Evolutionary conservation across 2,329 filamentous ascomycete species (phyloP).

Genomic region (Phyllosticta ampelicida): DNA sequence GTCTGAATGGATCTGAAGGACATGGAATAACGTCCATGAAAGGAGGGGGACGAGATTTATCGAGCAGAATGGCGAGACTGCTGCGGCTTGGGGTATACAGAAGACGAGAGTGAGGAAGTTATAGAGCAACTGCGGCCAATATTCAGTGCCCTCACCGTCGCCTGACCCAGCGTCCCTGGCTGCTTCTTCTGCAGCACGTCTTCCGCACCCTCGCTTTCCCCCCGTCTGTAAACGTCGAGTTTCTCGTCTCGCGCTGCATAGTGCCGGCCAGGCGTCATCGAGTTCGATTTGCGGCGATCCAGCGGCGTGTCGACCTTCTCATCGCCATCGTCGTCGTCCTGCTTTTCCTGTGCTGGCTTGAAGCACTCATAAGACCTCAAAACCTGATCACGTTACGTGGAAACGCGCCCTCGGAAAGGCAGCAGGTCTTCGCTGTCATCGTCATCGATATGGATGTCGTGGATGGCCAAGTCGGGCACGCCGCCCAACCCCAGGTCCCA

Average conservation of each 20-base stretch:
- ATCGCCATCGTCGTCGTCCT: neutral
- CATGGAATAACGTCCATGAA: too few relatives aligned
- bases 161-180: too few relatives aligned
- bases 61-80: too few relatives aligned
- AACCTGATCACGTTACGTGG: neutral
- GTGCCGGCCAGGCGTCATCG: neutral
- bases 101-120: too few relatives aligned
- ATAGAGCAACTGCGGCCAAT: too few relatives aligned
- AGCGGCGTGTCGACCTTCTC: neutral
- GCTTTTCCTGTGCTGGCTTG: neutral
- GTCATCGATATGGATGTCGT: neutral
- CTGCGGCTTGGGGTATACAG: too few relatives aligned
- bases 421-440: neutral
- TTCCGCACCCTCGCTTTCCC: neutral
- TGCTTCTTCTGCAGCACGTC: too few relatives aligned
- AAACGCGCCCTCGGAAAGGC: neutral
- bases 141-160: too few relatives aligned
- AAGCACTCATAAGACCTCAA: neutral
- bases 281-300: neutral
- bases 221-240: neutral
- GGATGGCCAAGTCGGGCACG: neutral
- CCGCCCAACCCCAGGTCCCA: constrained; percentile 12
- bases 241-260: neutral
- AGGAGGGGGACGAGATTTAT: too few relatives aligned
- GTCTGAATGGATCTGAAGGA: too few relatives aligned